Evolutionary conservation across 2,329 filamentous ascomycete species (phyloP), one percentile per base, ranked within the genome.

Genomic region (Colletotrichum karsti): DNA sequence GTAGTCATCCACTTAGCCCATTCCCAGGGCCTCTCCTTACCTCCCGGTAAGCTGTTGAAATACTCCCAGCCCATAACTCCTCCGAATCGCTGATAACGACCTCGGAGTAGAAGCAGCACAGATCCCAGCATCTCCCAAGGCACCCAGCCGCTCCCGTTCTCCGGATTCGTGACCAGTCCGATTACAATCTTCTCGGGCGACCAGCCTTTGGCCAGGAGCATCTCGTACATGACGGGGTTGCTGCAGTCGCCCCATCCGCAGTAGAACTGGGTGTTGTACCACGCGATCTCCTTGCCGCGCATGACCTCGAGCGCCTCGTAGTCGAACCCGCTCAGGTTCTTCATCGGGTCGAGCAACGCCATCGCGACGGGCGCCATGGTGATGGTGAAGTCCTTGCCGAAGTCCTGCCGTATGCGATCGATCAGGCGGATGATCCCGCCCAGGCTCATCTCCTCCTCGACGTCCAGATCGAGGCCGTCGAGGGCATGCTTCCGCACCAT

Each of bases 31-130:
- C 84, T 81, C 12, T 83, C 82, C 2, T 76, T 76, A 24, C 88
- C 90, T 1, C 90, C 91, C 0, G 93, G 92, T 65, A 90, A 77
- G 62, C 91, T 89, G 81, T 97, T 97, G 81, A 95, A 97, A 77
- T 96, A 97, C 81, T 98, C 95, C 95, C 95, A 98, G 3, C 94
- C 94, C 90, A 96, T 96, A 7, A 98, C 90, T 1, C 95, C 95
- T 1, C 94, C 95, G 77, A 97, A 96, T 1, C 82, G 82, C 1
- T 88, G 87, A 73, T 93, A 93, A 59, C 81, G 77, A 3, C 72
- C 74, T n/a, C 78, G 74, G 26, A 89, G 73, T 3, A 80, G 74
- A 12, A 74, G 72, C 3, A 88, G 75, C 0, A 85, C 83, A 7
- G 74, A 69, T 1, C 79, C 79, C 39, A 87, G 75, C 66, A 84